Evolutionary conservation across 1,284 basidiomycete species (phyloP).

Genomic region (Papiliotrema fonsecae): DNA sequence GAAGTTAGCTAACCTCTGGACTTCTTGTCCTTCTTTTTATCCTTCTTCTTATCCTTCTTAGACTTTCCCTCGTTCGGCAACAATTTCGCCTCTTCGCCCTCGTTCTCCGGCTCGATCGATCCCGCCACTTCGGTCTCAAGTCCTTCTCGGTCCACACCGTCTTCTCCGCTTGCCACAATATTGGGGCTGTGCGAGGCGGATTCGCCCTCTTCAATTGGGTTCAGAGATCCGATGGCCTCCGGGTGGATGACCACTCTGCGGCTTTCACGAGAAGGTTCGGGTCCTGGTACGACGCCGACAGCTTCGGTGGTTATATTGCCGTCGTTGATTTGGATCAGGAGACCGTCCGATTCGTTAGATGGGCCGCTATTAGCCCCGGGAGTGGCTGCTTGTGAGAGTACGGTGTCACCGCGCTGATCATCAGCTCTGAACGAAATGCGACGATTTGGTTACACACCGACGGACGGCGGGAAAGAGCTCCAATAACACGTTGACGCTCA

Average conservation of each 20-base stretch:
- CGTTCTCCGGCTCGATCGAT: neutral
- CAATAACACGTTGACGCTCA: constrained; percentile 45
- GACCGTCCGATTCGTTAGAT: constrained; percentile 14
- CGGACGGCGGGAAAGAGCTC: constrained; percentile 35
- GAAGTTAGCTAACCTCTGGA: too few species aligned
- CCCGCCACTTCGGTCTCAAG: constrained; percentile 6
- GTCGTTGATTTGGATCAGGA: constrained; percentile 31
- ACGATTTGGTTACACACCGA: constrained; percentile 24
- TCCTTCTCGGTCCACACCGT: constrained; percentile 4
- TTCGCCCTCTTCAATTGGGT: constrained; percentile 4
- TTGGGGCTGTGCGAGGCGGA: neutral
- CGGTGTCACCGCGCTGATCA: neutral
- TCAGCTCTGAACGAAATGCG: neutral
- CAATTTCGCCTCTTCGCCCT: neutral
- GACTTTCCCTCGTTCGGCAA: too few species aligned
- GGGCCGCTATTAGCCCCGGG: neutral
- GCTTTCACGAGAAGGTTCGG: neutral
- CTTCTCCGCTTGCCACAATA: neutral
- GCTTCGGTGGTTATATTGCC: constrained; percentile 31
- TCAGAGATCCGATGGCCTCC: neutral
- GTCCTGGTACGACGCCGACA: constrained; percentile 12
- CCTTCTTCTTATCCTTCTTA: too few species aligned
- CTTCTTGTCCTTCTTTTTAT: too few species aligned
- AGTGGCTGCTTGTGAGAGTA: neutral
- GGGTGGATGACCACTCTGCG: neutral